phyloP scores from a whole-genome alignment of 306 rosid species.

The Pterocarpus santalinus region DNA sequence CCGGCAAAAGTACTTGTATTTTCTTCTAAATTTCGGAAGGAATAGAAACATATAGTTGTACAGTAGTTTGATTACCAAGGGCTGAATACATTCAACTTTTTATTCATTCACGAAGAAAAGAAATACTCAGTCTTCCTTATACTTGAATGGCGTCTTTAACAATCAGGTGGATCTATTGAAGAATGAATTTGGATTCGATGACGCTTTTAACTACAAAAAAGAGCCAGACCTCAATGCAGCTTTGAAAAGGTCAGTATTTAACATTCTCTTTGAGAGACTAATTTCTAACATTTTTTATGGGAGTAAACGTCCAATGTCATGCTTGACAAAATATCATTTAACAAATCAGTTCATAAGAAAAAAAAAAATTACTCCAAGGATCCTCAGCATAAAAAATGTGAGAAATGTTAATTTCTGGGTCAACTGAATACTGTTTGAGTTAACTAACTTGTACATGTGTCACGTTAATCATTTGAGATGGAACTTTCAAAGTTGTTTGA shows the following conservation, averaged over 20 bases:
- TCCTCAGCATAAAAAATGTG: too few species aligned
- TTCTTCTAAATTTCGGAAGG: neutral
- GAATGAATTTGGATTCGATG: conserved; percentile 49
- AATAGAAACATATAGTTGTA: neutral
- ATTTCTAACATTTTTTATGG: too few species aligned
- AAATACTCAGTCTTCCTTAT: neutral
- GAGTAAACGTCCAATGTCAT: too few species aligned
- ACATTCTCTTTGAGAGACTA: neutral
- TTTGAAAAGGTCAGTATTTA: conserved; percentile 46
- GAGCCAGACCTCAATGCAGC: conserved; percentile 7
- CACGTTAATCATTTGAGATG: too few species aligned
- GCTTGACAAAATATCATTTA: too few species aligned
- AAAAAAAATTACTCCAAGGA: too few species aligned
- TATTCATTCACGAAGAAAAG: neutral
- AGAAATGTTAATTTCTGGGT: too few species aligned
- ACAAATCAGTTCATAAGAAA: too few species aligned
- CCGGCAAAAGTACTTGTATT: neutral
- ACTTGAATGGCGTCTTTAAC: neutral
- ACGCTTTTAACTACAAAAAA: conserved; percentile 51
- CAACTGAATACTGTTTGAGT: too few species aligned
- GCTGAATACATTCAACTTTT: neutral
- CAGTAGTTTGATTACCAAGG: neutral
- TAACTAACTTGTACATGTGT: too few species aligned
- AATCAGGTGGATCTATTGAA: conserved; percentile 44
- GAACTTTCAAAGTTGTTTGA: too few species aligned